Conservation (phyloP, 2,329 filamentous ascomycete species). For the Ustulina deusta region DNA sequence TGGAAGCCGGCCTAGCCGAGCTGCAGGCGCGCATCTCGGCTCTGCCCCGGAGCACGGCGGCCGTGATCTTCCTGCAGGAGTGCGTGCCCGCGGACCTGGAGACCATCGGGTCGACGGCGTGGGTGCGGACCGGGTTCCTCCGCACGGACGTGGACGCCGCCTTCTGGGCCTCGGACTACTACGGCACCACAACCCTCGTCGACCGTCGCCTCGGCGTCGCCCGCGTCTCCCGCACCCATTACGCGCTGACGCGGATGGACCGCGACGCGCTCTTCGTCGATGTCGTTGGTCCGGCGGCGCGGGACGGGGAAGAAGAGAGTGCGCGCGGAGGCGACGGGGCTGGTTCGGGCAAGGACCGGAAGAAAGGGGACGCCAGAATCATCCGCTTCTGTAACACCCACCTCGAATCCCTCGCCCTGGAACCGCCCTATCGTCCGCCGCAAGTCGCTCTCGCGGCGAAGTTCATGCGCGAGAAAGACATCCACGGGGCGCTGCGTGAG, state of each 20-base stretch:
- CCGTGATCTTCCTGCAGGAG: constrained; percentile 64
- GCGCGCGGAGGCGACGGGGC: not conserved
- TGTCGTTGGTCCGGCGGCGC: constrained; percentile 44
- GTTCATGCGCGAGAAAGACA: constrained; percentile 43
- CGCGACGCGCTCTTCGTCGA: constrained; percentile 67
- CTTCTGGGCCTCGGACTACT: constrained; percentile 58
- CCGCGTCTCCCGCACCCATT: constrained; percentile 62
- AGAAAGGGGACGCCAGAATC: constrained; percentile 43
- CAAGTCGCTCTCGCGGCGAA: constrained; percentile 43
- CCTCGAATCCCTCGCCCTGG: constrained; percentile 47
- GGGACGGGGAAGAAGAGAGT: constrained; percentile 50
- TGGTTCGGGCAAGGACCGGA: constrained; percentile 45
- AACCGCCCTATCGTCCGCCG: constrained; percentile 45
- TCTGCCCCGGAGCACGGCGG: constrained; percentile 43
- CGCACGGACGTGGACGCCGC: constrained; percentile 58
- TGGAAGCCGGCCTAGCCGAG: constrained; percentile 46
- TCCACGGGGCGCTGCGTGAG: constrained; percentile 55
- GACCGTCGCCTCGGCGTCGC: constrained; percentile 57
- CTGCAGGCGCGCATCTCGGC: constrained; percentile 38
- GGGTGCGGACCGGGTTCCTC: constrained; percentile 60
- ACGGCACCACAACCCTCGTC: constrained; percentile 65
- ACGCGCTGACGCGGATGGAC: constrained; percentile 58
- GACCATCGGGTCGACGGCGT: constrained; percentile 56
- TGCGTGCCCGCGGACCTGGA: constrained; percentile 59
- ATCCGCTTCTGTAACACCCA: constrained; percentile 49